Base-by-base conservation (phyloP, 305 asterid genomes). In the Fraxinus sp. region DNA sequence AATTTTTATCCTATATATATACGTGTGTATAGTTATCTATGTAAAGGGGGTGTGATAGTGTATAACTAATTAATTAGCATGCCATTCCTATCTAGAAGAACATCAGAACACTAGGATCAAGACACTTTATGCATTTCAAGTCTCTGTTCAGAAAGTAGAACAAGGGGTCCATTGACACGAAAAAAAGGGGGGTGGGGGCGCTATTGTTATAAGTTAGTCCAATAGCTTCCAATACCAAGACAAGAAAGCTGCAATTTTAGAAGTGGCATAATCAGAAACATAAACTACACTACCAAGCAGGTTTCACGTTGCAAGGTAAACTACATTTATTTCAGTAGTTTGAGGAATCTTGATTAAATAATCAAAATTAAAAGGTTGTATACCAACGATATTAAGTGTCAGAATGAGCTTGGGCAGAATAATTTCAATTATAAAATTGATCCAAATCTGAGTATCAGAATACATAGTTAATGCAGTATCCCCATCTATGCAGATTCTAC, bases 81-180 rank as follows among this genome's bases (percentile, higher is more conserved):
- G 78, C 16, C 81, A 74, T 64, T 9, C 59, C 55, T 72, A 10
- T 68, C 82, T 36, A 41, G 79, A 73, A 16, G 62, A 52, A 52
- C 62, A 16, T 52, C n/a, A 33, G 33, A 57, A 28, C 28, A 46
- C 68, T 35, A 76, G 70, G 59, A 66, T 59, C 35, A 36, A 68
- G 71, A 81, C 64, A 86, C 77, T 80, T 49, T 37, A 62, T 74
- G 83, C 83, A 79, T 77, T 68, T 73, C 4, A 20, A 62, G 80
- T 33, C 49, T 44, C 41, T 44, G 78, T 44, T 82, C 24, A 37
- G 52, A 39, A 79, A 72, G 55, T 80, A 64, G 80, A 78, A 82
- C 41, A 44, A 66, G 77, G 35, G 22, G 57, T 79, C 41, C 79
- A 57, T 41, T 52, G 64, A 52, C 64, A 52, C 8, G 1, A 4